Conservation (phyloP, 768 basidiomycete genomes). For the Rhodotorula graminis region DNA sequence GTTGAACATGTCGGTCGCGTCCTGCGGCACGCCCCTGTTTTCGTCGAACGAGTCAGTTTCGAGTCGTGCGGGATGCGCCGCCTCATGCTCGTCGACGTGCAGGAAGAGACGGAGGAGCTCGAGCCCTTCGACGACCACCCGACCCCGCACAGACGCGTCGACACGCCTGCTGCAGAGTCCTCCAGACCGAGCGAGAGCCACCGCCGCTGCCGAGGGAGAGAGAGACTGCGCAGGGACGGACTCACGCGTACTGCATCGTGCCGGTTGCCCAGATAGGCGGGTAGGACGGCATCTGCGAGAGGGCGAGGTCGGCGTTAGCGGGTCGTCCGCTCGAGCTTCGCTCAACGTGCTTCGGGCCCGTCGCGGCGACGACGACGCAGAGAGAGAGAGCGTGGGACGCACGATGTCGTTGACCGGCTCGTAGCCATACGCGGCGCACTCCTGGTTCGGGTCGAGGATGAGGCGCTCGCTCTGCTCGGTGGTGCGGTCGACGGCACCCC, state of each 20-base stretch:
- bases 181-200: too few relatives aligned
- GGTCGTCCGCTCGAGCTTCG: conserved; percentile 14
- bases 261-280: conserved; percentile 30
- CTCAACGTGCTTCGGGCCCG: not conserved
- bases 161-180: too few relatives aligned
- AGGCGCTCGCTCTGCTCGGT: conserved; percentile 1
- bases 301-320: too few relatives aligned
- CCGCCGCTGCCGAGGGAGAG: too few relatives aligned
- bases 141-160: not conserved
- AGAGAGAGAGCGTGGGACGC: not conserved
- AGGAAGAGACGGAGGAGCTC: too few relatives aligned
- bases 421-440: conserved; percentile 47
- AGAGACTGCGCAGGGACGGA: too few relatives aligned
- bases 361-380: not conserved
- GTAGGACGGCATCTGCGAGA: conserved; percentile 13
- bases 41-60: too few relatives aligned
- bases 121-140: too few relatives aligned
- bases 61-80: too few relatives aligned
- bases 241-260: conserved; percentile 7
- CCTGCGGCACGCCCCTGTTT: conserved; percentile 36
- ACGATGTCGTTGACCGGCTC: conserved; percentile 39
- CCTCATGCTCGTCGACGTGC: too few relatives aligned
- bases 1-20: conserved; percentile 44
- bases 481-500: conserved; percentile 14
- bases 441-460: conserved; percentile 39